Base-by-base conservation (phyloP, 1,284 basidiomycete genomes). In the Ceratorhiza oryzae-sativae region DNA sequence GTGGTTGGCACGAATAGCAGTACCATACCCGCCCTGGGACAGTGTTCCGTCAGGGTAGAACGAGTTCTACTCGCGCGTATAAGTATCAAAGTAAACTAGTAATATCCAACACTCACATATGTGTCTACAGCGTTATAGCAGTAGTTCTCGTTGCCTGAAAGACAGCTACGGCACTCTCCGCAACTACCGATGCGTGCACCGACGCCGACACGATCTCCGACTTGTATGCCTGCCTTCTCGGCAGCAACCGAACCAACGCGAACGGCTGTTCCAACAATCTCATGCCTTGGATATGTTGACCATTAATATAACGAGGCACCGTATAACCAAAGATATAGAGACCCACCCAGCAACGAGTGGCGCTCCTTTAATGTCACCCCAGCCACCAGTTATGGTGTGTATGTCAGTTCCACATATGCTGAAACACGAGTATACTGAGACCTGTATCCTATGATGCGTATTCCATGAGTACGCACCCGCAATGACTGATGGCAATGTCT, bases 141-240 rank as follows among this genome's bases (percentile, higher is more conserved):
- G 74, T 88, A 87, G 75, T 85, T 84, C 78, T 89, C 87, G 75
- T 85, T 84, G 75, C 84, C 84, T 36, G 78, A 77, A 71, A 84
- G 84, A 81, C 88, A 90, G 55, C 83, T 81, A 10, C 80, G 77
- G 77, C 88, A 90, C 32, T 83, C 73, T 72, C 84, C 78, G 79
- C 87, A 89, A 12, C 83, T 82, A 59, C 80, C 82, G 48, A 88
- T 83, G 77, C 87, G 85, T 1, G 88, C 87, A 27, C 89, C 88
- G 15, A 90, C 87, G 71, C 88, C 88, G 72, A 86, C 88, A 18
- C 86, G 81, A 77, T 90, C 86, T 61, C 88, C 88, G 49, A 86
- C 82, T 76, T 87, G 87, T 81, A 89, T 83, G 70, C 81, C 55
- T 30, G 68, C 45, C 34, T 72, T 67, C 18, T 65, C 83, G 41